phyloP scores from a whole-genome alignment of 805 yeast genomes.

The Candida alai region DNA sequence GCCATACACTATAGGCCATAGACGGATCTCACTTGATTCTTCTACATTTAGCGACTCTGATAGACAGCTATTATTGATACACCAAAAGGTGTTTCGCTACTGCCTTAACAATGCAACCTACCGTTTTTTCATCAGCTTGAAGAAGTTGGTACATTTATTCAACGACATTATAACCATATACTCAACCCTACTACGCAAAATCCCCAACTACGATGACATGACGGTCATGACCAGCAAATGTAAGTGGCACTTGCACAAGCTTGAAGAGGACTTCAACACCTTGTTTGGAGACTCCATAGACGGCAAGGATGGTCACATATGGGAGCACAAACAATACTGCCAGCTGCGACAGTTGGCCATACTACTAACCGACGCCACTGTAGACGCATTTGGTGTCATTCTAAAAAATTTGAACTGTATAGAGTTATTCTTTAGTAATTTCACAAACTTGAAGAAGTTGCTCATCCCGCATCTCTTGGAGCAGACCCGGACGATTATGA shows the following conservation, averaged over 20 bases:
- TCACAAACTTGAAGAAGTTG: conserved; percentile 35
- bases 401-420: conserved; percentile 29
- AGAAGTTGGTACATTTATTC: conserved; percentile 33
- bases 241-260: conserved; percentile 19
- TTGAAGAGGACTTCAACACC: conserved; percentile 31
- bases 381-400: conserved; percentile 16
- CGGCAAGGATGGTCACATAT: too few relatives aligned
- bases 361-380: conserved; percentile 15
- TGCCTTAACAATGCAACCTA: conserved; percentile 31
- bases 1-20: conserved; percentile 40
- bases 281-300: conserved; percentile 20
- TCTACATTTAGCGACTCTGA: conserved; percentile 19
- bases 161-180: conserved; percentile 38
- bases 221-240: conserved; percentile 28
- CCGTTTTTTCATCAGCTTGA: conserved; percentile 23
- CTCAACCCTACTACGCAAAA: conserved; percentile 33
- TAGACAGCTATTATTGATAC: conserved; percentile 22
- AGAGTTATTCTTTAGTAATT: conserved; percentile 35
- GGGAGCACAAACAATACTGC: too few relatives aligned
- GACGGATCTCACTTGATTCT: conserved; percentile 21
- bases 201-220: conserved; percentile 40
- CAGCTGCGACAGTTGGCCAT: conserved; percentile 14
- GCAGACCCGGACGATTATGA: conserved; percentile 25
- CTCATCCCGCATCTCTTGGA: conserved; percentile 30
- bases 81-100: conserved; percentile 26